Evolutionary conservation across 1,284 basidiomycete species (phyloP).

Genomic region (Puccinia sorghi): DNA sequence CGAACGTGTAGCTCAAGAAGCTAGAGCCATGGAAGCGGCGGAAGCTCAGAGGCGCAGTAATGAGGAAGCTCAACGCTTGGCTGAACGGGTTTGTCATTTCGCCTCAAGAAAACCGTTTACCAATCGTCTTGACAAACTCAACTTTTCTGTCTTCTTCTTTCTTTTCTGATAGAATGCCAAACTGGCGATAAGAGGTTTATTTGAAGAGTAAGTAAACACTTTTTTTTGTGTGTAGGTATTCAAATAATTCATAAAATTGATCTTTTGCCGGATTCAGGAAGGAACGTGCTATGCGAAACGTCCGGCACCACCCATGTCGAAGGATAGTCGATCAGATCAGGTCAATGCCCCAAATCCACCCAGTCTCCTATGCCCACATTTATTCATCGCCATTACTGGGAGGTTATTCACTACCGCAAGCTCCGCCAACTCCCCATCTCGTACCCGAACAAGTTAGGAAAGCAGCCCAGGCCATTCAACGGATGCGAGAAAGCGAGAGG

Average conservation of each 20-base stretch:
- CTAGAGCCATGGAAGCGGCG: background rate
- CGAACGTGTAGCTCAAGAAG: slow-evolving; percentile 8
- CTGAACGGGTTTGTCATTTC: background rate
- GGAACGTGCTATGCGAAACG: slow-evolving; percentile 10
- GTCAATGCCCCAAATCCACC: slow-evolving; percentile 4
- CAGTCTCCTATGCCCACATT: slow-evolving; percentile 27
- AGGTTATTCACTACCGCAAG: slow-evolving; percentile 15
- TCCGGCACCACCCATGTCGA: background rate
- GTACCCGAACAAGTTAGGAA: slow-evolving; percentile 35
- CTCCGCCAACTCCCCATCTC: slow-evolving; percentile 18
- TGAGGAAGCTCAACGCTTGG: slow-evolving; percentile 3
- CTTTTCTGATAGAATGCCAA: slow-evolving; percentile 10
- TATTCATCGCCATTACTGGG: slow-evolving; percentile 30
- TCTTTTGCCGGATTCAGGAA: slow-evolving; percentile 7
- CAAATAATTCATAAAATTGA: background rate
- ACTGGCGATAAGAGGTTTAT: background rate
- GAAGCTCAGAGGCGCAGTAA: slow-evolving; percentile 21
- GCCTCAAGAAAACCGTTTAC: background rate
- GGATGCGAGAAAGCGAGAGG: background rate
- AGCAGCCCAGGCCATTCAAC: slow-evolving; percentile 20
- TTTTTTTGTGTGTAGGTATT: background rate
- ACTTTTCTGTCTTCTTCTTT: background rate
- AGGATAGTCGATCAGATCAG: background rate
- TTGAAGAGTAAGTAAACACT: slow-evolving; percentile 1
- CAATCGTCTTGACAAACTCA: background rate